A percentile compares a stretch with the other conserved stretches of the same genome.
Conservation (phyloP, 1,139 yeast genomes). For the Pichia sp. region DNA sequence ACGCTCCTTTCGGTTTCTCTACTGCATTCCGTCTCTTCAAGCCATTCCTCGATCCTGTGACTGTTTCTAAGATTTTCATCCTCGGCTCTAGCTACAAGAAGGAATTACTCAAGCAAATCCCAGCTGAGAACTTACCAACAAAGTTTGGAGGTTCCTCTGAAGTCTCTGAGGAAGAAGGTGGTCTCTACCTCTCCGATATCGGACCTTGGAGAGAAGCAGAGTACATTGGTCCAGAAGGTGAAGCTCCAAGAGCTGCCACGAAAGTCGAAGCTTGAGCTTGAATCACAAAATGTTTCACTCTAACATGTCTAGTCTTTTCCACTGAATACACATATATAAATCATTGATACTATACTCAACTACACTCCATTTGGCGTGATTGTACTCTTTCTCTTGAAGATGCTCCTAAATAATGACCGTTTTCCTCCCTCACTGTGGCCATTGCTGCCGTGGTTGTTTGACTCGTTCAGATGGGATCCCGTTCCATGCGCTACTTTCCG, state of each 20-base stretch:
- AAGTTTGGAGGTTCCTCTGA: conserved; percentile 84
- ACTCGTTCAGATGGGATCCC: too few relatives aligned
- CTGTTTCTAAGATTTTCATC: conserved; percentile 93
- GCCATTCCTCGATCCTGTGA: conserved; percentile 94
- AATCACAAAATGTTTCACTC: too few relatives aligned
- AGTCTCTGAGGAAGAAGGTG: conserved; percentile 60
- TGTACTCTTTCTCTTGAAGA: too few relatives aligned
- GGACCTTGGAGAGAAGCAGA: conserved; percentile 97
- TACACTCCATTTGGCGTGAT: too few relatives aligned
- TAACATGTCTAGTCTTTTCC: too few relatives aligned
- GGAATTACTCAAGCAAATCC: conserved; percentile 86
- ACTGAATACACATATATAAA: too few relatives aligned
- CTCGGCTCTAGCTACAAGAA: conserved; percentile 71
- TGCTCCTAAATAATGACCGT: too few relatives aligned
- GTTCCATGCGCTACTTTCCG: too few relatives aligned
- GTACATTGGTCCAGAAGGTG: conserved; percentile 82
- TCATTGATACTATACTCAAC: too few relatives aligned
- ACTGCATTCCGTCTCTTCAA: conserved; percentile 88
- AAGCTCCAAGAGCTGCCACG: conserved; percentile 48
- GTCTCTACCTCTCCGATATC: conserved; percentile 78
- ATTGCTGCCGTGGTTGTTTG: too few relatives aligned
- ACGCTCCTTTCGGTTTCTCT: conserved; percentile 96
- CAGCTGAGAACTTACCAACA: conserved; percentile 82
- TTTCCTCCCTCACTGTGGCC: too few relatives aligned
- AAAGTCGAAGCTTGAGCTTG: too few relatives aligned